Conservation (phyloP, 805 yeast species). For the Myxozyma melibiosi region DNA sequence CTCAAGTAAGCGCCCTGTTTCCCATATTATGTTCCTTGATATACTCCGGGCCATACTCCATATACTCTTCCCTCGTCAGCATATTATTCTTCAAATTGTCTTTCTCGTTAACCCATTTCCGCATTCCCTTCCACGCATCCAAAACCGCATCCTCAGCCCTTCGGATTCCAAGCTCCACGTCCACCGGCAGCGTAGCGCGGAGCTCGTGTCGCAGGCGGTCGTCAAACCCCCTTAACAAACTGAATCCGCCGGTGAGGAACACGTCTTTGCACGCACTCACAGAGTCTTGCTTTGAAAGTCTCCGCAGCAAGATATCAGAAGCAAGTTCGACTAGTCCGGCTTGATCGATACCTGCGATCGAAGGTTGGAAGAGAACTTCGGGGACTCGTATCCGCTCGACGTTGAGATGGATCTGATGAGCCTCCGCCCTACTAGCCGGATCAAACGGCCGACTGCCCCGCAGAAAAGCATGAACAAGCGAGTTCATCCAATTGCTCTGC, state of each 20-base stretch:
- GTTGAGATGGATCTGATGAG: constrained; percentile 87
- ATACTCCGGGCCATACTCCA: constrained; percentile 87
- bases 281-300: constrained; percentile 59
- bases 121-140: constrained; percentile 96
- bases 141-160: constrained; percentile 65
- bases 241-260: constrained; percentile 85
- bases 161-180: constrained; percentile 60
- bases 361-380: constrained; percentile 88
- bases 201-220: constrained; percentile 72
- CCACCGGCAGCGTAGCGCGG: constrained; percentile 68
- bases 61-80: constrained; percentile 72
- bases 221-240: constrained; percentile 64
- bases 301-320: constrained; percentile 62
- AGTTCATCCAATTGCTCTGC: constrained; percentile 81
- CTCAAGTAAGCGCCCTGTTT: constrained; percentile 43
- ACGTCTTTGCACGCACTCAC: constrained; percentile 56
- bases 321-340: constrained; percentile 86
- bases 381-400: constrained; percentile 91
- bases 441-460: constrained; percentile 84
- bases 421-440: constrained; percentile 78
- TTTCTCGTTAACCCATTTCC: constrained; percentile 63
- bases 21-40: constrained; percentile 85
- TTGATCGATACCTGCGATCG: constrained; percentile 92
- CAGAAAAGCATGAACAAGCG: constrained; percentile 75
- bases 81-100: constrained; percentile 46